phyloP scores from a whole-genome alignment of 495 filamentous ascomycete genomes.

The Extremus antarcticus region DNA sequence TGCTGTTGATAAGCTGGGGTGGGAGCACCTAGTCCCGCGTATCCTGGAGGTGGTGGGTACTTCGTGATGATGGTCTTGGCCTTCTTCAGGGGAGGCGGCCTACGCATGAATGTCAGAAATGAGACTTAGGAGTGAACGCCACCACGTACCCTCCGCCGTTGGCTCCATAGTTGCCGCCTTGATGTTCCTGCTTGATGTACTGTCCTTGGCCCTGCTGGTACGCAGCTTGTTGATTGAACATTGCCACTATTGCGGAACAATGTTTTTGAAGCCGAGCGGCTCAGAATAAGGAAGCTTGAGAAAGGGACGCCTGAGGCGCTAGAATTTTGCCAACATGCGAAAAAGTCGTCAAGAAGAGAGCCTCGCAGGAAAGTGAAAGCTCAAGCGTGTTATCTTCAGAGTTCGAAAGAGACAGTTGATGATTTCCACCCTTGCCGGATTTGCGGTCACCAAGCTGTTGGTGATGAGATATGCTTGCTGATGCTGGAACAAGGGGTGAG shows the following conservation, averaged over 20 bases:
- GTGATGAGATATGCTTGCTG: too few species aligned
- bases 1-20: constrained; percentile 5
- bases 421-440: background rate
- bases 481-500: background rate
- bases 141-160: background rate
- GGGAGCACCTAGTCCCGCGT: constrained; percentile 23
- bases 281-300: background rate
- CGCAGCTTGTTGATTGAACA: background rate
- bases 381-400: background rate
- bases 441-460: too few species aligned
- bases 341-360: background rate
- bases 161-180: background rate
- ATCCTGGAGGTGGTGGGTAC: constrained; percentile 32
- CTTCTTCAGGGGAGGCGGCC: constrained; percentile 24
- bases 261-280: background rate
- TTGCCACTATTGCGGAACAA: background rate
- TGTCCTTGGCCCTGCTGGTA: background rate
- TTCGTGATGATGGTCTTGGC: constrained; percentile 31
- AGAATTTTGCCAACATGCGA: background rate
- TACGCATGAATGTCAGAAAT: background rate
- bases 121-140: background rate
- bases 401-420: background rate
- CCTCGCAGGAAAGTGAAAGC: background rate
- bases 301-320: background rate
- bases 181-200: background rate